Base-by-base conservation (phyloP, 305 asterid species). In the Solanum hybrid region DNA sequence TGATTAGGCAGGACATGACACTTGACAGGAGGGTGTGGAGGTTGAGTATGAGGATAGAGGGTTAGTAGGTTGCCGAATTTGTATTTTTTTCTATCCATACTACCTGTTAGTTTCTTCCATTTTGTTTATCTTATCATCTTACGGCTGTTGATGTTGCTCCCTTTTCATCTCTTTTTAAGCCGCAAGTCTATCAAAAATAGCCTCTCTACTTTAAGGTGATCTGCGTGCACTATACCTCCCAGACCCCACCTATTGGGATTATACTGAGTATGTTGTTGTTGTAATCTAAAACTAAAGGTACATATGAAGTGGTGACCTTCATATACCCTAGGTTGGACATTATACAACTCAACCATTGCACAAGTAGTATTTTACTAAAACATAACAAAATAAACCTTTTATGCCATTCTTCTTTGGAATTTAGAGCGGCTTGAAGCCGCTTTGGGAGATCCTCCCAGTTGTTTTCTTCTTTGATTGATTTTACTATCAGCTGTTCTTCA, bases 371-470 rank as follows among this genome's bases (percentile, higher is more conserved):
- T 60, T 60, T 60, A 19, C 3, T 27, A 34, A 73, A 69, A 79
- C 89, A 45, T 24, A 87, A 36, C 32, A 64, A 85, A 87, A 36
- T 27, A 64, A 85, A 97, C 99, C 99, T 95, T 88, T 95, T 94
- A 86, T 97, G 96, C 99, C 99, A 97, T 94, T 97, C 99, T 36
- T 97, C 99, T 92, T 92, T 95, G 87, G 99, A 95, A 93, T 92
- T 95, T 90, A 97, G 90, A 90, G 93, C 93, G 81, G 99, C 93
- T 91, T 97, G 99, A 90, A 97, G 98, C 88, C 99, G 95, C 93
- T 96, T 97, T 34, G 99, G 98, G 84, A 97, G 97, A 90, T 90
- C 94, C 64, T 97, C 99, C 99, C 99, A 97, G 2, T 90, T 88
- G 69, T 95, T 94, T 93, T 97, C 98, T 88, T 97, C 99, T 77